Evolutionary conservation across 306 rosid species (phyloP).

Genomic region (Glycine latifolia): DNA sequence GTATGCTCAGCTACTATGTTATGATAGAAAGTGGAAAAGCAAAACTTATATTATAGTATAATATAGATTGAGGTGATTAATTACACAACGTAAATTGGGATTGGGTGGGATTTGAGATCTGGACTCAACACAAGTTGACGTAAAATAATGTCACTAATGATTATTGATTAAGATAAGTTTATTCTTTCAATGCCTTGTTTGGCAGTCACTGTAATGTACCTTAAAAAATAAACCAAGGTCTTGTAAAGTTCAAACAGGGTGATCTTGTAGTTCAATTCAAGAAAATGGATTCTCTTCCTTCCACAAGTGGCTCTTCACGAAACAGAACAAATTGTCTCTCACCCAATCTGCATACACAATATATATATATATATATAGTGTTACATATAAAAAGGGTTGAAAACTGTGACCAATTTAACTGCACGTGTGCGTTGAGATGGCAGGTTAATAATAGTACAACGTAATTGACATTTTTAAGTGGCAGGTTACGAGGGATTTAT

Average conservation of each 20-base stretch:
- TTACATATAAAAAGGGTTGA: constrained; percentile 11
- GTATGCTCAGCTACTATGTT: not conserved
- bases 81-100: constrained; percentile 38
- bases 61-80: constrained; percentile 35
- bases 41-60: not conserved
- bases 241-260: constrained; percentile 45
- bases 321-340: constrained; percentile 42
- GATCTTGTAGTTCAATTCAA: constrained; percentile 41
- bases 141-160: constrained; percentile 40
- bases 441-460: not conserved
- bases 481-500: not conserved
- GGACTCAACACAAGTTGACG: constrained; percentile 39
- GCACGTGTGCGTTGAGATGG: constrained; percentile 54
- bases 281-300: constrained; percentile 30
- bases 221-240: constrained; percentile 36
- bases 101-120: constrained; percentile 49
- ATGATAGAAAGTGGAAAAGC: not conserved
- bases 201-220: constrained; percentile 38
- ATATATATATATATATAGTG: too few relatives aligned
- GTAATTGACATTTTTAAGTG: not conserved
- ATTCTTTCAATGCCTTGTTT: constrained; percentile 44
- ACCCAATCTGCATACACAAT: constrained; percentile 39
- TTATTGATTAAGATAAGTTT: constrained; percentile 33
- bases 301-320: not conserved
- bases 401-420: constrained; percentile 28